Conservation (phyloP, 2,329 filamentous ascomycete genomes). For the Fusarium drepaniforme region DNA sequence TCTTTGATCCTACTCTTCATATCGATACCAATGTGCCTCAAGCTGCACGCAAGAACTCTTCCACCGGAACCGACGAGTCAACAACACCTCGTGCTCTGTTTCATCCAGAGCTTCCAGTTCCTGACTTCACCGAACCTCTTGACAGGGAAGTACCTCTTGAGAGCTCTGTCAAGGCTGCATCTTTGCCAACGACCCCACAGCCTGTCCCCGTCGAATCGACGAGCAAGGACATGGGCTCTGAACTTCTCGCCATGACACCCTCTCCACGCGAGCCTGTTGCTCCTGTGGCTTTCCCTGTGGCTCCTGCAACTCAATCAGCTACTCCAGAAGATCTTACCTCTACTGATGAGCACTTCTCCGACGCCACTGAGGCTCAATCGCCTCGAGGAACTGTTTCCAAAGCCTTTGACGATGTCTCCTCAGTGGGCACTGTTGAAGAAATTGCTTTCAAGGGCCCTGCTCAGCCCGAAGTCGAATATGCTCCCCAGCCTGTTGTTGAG, state of each 20-base stretch:
- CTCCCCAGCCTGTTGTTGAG: neutral
- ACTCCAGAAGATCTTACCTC: slow-evolving; percentile 49
- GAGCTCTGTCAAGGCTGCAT: neutral
- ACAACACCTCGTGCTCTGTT: slow-evolving; percentile 77
- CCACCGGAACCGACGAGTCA: slow-evolving; percentile 72
- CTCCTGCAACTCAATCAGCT: slow-evolving; percentile 39
- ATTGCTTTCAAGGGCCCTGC: neutral
- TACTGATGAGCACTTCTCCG: slow-evolving; percentile 52
- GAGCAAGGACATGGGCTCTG: slow-evolving; percentile 58
- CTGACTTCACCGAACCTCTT: neutral
- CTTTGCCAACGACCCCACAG: slow-evolving; percentile 46
- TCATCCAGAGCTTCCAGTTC: slow-evolving; percentile 45
- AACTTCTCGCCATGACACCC: slow-evolving; percentile 55
- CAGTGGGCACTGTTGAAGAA: slow-evolving; percentile 4
- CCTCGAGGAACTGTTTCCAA: slow-evolving; percentile 17
- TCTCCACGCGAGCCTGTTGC: slow-evolving; percentile 46
- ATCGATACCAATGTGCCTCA: slow-evolving; percentile 55
- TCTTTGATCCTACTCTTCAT: slow-evolving; percentile 47
- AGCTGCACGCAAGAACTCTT: slow-evolving; percentile 54
- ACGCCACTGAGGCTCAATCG: slow-evolving; percentile 45
- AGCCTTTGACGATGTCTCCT: neutral
- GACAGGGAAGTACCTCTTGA: neutral
- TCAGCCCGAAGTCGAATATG: neutral
- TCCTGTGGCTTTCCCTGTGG: slow-evolving; percentile 36
- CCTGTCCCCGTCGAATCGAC: slow-evolving; percentile 55